Percentiles rank a stretch among this genome's conserved stretches.
Conservation (phyloP, 2,329 filamentous ascomycete species). For the Colletotrichum chrysophilum region DNA sequence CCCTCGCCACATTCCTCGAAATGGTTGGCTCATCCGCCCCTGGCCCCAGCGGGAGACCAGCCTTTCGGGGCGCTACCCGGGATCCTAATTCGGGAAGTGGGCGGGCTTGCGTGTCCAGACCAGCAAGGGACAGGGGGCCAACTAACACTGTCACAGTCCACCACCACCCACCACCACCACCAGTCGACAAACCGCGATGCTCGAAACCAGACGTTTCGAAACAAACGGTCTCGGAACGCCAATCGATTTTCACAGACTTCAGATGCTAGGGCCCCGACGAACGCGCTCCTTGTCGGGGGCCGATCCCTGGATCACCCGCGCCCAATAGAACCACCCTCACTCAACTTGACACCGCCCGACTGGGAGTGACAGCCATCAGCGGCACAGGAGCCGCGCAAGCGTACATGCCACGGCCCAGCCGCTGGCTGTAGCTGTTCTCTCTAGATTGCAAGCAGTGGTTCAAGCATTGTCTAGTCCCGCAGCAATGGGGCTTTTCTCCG, state of each 20-base stretch:
- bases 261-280: not conserved
- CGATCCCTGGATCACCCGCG: not conserved
- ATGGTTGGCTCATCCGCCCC: not conserved
- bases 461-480: not conserved
- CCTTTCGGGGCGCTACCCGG: constrained; percentile 7
- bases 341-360: constrained; percentile 10
- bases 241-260: not conserved
- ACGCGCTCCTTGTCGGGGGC: not conserved
- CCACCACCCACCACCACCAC: not conserved
- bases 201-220: constrained; percentile 7
- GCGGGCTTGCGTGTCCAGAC: constrained; percentile 13
- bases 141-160: not conserved
- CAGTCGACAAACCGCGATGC: not conserved
- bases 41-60: not conserved
- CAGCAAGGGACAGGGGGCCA: not conserved
- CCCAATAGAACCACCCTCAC: not conserved
- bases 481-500: not conserved
- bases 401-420: not conserved
- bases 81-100: constrained; percentile 13
- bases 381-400: constrained; percentile 1
- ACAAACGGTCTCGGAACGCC: constrained; percentile 1
- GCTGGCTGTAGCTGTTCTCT: not conserved
- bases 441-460: not conserved
- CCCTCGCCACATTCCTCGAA: not conserved
- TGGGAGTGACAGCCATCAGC: not conserved